These are phyloP conservation scores for Rosa multiflora DNA, from an alignment of 306 rosid species.

Conservation along the genomic window DNA sequence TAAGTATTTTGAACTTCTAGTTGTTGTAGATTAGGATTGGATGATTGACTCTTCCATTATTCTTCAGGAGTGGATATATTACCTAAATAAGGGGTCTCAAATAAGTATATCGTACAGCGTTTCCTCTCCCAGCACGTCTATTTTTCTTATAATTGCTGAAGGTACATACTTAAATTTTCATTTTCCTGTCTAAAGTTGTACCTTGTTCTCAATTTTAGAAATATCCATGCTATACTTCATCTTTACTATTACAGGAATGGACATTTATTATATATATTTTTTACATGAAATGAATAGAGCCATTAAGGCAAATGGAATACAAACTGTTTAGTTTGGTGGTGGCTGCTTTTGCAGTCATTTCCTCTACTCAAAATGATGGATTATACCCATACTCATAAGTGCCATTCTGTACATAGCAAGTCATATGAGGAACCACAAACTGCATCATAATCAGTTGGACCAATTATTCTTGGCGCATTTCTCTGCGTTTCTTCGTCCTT, in stretches of 20 bases:
- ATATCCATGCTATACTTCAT: constrained; percentile 4
- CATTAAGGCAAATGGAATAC: not conserved
- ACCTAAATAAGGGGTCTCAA: constrained; percentile 62
- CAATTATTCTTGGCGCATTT: not conserved
- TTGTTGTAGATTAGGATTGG: constrained; percentile 19
- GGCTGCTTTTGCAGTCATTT: not conserved
- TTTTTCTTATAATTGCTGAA: constrained; percentile 62
- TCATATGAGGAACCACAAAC: not conserved
- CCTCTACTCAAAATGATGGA: not conserved
- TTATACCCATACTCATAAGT: not conserved
- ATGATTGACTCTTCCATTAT: constrained; percentile 13
- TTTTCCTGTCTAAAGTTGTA: not conserved
- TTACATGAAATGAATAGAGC: not conserved
- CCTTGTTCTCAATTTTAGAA: not conserved
- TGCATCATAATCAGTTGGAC: constrained; percentile 2
- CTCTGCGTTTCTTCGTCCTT: not conserved
- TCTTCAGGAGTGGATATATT: constrained; percentile 63
- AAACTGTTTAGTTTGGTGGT: not conserved
- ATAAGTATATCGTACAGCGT: constrained; percentile 62
- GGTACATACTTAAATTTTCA: constrained; percentile 39
- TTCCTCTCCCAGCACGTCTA: constrained; percentile 41
- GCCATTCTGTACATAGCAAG: not conserved
- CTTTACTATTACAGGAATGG: not conserved
- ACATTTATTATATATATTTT: not conserved
- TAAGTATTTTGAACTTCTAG: not conserved